These are phyloP conservation scores for Irpex sp. DNA, from an alignment of 1,284 basidiomycete species.

Conservation along the genomic window DNA sequence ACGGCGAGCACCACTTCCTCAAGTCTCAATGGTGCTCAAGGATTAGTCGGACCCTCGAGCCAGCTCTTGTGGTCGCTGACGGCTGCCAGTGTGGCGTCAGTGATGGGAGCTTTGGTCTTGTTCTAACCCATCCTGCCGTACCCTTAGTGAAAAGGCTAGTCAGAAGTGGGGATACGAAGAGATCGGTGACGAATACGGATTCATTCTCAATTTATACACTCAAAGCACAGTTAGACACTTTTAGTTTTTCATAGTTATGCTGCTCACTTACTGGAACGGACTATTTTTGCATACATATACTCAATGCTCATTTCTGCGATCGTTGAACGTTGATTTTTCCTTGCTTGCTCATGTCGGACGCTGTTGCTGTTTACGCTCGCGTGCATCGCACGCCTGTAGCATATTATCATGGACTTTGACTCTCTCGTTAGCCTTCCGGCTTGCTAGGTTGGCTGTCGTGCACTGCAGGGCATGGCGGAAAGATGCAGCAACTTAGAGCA, in stretches of 20 bases:
- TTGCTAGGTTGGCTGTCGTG: no score
- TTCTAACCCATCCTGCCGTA: not conserved
- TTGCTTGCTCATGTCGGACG: no score
- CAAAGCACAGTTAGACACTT: not conserved
- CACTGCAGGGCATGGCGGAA: not conserved
- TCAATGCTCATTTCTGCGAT: no score
- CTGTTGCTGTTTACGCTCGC: no score
- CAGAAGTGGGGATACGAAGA: not conserved
- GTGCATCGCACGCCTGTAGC: no score
- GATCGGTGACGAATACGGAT: no score
- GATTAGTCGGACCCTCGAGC: not conserved
- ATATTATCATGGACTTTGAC: no score
- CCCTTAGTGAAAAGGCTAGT: not conserved
- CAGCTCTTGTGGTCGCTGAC: not conserved
- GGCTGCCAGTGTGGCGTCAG: not conserved
- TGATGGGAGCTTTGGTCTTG: not conserved
- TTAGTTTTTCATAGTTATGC: not conserved
- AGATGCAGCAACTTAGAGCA: not conserved
- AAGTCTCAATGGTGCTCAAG: conserved; percentile 1
- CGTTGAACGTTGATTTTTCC: no score
- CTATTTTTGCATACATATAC: not conserved
- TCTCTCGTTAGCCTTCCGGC: no score
- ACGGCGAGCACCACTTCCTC: conserved; percentile 8
- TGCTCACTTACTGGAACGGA: not conserved
- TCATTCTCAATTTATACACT: no score